phyloP scores from a whole-genome alignment of 495 filamentous ascomycete genomes.

The Neurospora tetraspora region DNA sequence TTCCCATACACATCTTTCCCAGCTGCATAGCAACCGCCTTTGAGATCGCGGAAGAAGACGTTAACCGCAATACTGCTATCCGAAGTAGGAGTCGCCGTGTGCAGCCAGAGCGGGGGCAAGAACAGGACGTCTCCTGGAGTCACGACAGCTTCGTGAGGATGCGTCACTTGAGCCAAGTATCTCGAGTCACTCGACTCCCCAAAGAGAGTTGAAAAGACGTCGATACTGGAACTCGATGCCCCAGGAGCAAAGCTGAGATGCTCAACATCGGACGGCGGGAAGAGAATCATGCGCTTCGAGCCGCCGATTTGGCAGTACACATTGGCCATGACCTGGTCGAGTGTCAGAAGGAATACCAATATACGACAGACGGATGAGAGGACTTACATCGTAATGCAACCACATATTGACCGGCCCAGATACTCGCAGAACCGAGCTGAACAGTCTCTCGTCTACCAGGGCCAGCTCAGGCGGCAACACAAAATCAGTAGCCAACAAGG shows the following conservation, averaged over 20 bases:
- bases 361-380: not conserved
- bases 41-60: slow-evolving; percentile 69
- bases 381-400: slow-evolving; percentile 78
- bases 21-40: slow-evolving; percentile 51
- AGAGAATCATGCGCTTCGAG: slow-evolving; percentile 61
- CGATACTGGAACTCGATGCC: slow-evolving; percentile 62
- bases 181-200: slow-evolving; percentile 17
- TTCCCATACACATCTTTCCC: slow-evolving; percentile 85
- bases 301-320: slow-evolving; percentile 73
- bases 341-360: slow-evolving; percentile 3
- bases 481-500: slow-evolving; percentile 59
- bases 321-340: slow-evolving; percentile 68
- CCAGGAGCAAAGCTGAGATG: slow-evolving; percentile 63
- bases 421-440: slow-evolving; percentile 72
- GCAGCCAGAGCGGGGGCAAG: slow-evolving; percentile 73
- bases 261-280: slow-evolving; percentile 64
- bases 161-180: slow-evolving; percentile 37
- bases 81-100: slow-evolving; percentile 59
- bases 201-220: slow-evolving; percentile 47
- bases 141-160: slow-evolving; percentile 57
- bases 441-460: slow-evolving; percentile 49
- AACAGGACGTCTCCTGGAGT: slow-evolving; percentile 66
- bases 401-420: slow-evolving; percentile 81
- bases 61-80: slow-evolving; percentile 68
- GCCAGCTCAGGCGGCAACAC: slow-evolving; percentile 52